Evolutionary conservation across 257 asterid species (phyloP), one percentile per base, ranked within the genome.

Genomic region (Ilex aquifolium): DNA sequence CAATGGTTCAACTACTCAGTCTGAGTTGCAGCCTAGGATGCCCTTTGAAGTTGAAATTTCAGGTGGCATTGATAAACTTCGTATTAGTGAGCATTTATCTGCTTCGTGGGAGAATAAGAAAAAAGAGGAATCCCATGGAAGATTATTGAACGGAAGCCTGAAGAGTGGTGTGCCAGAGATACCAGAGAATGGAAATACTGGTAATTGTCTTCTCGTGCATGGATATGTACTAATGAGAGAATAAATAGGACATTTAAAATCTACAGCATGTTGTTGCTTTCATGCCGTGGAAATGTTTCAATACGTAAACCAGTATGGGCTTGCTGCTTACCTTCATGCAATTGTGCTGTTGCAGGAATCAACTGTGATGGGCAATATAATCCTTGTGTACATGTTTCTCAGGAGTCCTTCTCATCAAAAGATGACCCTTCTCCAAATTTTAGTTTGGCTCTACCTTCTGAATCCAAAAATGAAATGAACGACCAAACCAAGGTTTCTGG

Each of bases 141-240:
- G 77, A 70, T 57, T 77, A 54, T 50, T 62, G 62, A 79, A 66
- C 67, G 91, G 81, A 57, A 87, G 80, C 50, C 70, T 79, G 69
- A 79, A 79, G 67, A 56, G 74, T 77, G 79, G 86, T 59, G 63
- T 69, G 65, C 69, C 81, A 53, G 82, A 77, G 73, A 57, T 65
- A 53, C 67, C 59, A 65, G 91, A 73, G 77, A 74, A 72, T 62
- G 95, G 85, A 64, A 76, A 65, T 80, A 60, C 81, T 58, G 95
- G 97, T 90, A 79, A 64, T 59, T 49, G 55, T 54, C 9, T 68
- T 6, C 54, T 58, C 64, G 27, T 21, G 39, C n/a, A 10, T 46
- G 6, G 3, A 46, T 10, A 3, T 14, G n/a, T 46, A 14, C 14
- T 10, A 11, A 46, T 5, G 52, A 46, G n/a, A 46, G 3, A 7